Evolutionary conservation across 306 rosid species (phyloP).

Genomic region (Malus orientalis): DNA sequence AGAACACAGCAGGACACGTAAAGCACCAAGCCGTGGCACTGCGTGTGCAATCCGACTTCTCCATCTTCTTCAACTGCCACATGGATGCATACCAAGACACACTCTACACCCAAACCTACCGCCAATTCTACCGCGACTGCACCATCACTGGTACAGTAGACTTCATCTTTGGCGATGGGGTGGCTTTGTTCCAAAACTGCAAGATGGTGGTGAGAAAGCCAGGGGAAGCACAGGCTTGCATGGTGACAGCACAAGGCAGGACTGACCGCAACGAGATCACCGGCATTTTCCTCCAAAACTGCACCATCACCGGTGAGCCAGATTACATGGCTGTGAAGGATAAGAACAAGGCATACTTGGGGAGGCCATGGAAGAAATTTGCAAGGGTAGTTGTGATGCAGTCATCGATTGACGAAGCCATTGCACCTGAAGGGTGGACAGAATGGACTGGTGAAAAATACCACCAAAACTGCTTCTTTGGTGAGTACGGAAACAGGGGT

Average conservation of each 20-base stretch:
- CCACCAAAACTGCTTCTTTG: neutral
- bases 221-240: neutral
- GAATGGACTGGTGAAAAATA: neutral
- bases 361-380: conserved; percentile 20
- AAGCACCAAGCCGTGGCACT: conserved; percentile 56
- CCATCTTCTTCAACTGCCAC: conserved; percentile 41
- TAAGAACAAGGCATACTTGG: conserved; percentile 17
- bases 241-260: conserved; percentile 24
- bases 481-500: conserved; percentile 14
- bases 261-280: conserved; percentile 8
- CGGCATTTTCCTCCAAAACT: conserved; percentile 17
- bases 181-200: conserved; percentile 33
- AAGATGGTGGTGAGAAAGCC: neutral
- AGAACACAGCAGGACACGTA: conserved; percentile 45
- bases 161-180: conserved; percentile 46
- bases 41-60: conserved; percentile 40
- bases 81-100: conserved; percentile 57
- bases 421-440: conserved; percentile 9
- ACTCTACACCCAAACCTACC: conserved; percentile 30
- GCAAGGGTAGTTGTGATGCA: conserved; percentile 18
- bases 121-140: conserved; percentile 60
- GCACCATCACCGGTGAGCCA: neutral
- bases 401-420: neutral
- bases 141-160: conserved; percentile 38
- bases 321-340: neutral